Conservation (phyloP, 768 basidiomycete genomes). For the Trametes cingulata region DNA sequence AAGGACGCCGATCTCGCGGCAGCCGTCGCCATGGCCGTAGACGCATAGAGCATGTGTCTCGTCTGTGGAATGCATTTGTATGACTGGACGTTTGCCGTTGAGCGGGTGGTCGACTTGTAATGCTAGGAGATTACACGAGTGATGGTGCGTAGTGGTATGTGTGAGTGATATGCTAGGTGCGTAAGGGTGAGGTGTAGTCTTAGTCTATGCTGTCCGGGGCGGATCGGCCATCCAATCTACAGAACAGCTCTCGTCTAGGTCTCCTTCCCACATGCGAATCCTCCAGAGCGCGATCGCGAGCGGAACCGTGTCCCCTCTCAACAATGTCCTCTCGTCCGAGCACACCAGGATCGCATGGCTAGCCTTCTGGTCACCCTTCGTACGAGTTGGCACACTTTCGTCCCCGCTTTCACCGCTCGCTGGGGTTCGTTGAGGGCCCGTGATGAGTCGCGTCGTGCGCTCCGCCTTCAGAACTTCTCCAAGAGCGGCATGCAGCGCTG, state of each 20-base stretch:
- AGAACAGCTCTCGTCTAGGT: slow-evolving; percentile 4
- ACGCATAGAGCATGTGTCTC: slow-evolving; percentile 28
- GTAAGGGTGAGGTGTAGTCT: background rate
- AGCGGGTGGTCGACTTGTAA: slow-evolving; percentile 13
- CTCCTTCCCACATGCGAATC: slow-evolving; percentile 73
- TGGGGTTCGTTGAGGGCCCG: background rate
- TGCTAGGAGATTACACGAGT: slow-evolving; percentile 7
- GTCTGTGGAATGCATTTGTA: slow-evolving; percentile 16
- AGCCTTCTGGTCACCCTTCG: slow-evolving; percentile 41
- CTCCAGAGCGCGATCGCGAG: slow-evolving; percentile 79
- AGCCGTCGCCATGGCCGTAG: slow-evolving; percentile 47
- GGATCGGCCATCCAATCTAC: slow-evolving; percentile 6
- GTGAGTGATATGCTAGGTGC: background rate
- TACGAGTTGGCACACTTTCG: slow-evolving; percentile 4
- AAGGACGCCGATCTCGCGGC: slow-evolving; percentile 21
- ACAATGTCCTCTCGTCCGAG: slow-evolving; percentile 49
- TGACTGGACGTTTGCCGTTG: slow-evolving; percentile 8
- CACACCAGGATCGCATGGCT: slow-evolving; percentile 73
- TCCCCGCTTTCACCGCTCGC: background rate
- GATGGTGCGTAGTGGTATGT: background rate
- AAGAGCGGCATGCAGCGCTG: slow-evolving; percentile 53
- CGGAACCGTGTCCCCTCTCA: slow-evolving; percentile 60
- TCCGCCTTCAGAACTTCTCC: slow-evolving; percentile 51
- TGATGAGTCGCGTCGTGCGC: slow-evolving; percentile 30
- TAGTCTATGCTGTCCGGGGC: background rate